Evolutionary conservation across 805 yeast species (phyloP), one percentile per base, ranked within the genome.

Genomic region (Henningerozyma blattae): DNA sequence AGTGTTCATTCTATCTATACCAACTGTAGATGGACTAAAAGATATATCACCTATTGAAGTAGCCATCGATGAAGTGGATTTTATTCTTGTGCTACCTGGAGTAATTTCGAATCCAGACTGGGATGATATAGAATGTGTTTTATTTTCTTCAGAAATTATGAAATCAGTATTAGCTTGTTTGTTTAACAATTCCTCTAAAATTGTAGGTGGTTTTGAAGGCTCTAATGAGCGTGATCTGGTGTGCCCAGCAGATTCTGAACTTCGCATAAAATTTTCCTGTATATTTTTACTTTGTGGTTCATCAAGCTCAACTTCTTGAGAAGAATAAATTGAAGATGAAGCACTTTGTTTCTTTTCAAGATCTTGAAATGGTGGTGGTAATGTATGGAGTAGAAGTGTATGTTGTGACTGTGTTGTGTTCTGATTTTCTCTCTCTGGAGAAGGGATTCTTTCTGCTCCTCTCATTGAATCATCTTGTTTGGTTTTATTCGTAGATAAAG

Each of bases 51-150:
- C 13, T 13, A 15, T 6, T 7, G 28, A 15, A 7, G 45, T 43
- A 10, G 53, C 58, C 47, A 51, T 47, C 1, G 58, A 51, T 3
- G 56, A 50, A 13, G 46, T 42, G 9, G 58, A 53, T 22, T 40
- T 38, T 8, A 51, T 42, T 33, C 56, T 45, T 4, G 43, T 49
- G 17, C 31, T 26, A 16, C 28, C 35, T 3, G 31, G 27, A 18
- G 36, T 30, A 18, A 5, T 5, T 5, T 17, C 25, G 22, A 30
- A 25, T 3, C 43, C 36, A 22, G 41, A 43, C 13, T 34, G 18
- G 2, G 45, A 39, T 13, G 45, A 38, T 4, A 15, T 13, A 5
- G 15, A 6, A 1, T 12, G 6, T 12, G 15, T 24, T 6, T 10
- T 12, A 12, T 15, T 24, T 20, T 7, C 10, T 24, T 6, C 5